phyloP scores from a whole-genome alignment of 768 basidiomycete species.

The Jaapia argillacea region DNA sequence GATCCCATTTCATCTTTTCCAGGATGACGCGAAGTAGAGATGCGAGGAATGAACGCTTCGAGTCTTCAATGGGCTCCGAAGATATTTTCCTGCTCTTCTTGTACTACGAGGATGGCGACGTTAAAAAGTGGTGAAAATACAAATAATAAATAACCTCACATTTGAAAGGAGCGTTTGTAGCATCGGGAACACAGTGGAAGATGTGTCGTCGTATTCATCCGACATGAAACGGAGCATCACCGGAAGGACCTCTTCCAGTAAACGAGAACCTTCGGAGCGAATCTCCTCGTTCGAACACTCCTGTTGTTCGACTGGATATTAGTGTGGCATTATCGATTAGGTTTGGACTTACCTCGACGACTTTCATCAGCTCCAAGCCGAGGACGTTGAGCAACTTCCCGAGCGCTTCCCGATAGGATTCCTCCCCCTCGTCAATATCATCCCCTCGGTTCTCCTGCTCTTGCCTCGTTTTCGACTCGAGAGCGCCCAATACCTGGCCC shows the following conservation, averaged over 20 bases:
- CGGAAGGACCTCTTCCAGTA: conserved; percentile 64
- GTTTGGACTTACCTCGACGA: conserved; percentile 56
- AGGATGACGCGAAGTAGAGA: conserved; percentile 73
- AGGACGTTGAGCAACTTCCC: conserved; percentile 76
- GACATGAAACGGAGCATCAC: conserved; percentile 82
- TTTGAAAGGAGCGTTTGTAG: conserved; percentile 63
- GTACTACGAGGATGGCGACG: conserved; percentile 42
- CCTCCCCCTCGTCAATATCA: conserved; percentile 77
- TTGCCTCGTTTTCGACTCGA: conserved; percentile 67
- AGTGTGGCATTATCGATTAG: conserved; percentile 2
- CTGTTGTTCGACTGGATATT: conserved; percentile 21
- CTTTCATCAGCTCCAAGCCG: conserved; percentile 75
- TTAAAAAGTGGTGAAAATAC: not conserved
- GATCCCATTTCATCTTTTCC: conserved; percentile 87
- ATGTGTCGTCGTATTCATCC: conserved; percentile 86
- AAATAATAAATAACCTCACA: conserved; percentile 34
- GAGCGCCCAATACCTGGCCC: conserved; percentile 67
- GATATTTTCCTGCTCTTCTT: conserved; percentile 63
- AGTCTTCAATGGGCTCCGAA: conserved; percentile 49
- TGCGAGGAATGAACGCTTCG: conserved; percentile 66
- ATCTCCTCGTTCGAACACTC: conserved; percentile 51
- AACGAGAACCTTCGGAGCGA: conserved; percentile 48
- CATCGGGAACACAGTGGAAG: conserved; percentile 75
- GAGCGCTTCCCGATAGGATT: conserved; percentile 81
- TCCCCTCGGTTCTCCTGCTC: conserved; percentile 58